Percentiles rank a stretch among this genome's conserved stretches.
Evolutionary conservation across 768 basidiomycete genomes (phyloP).

Genomic region (Paxillus rubicundulus): DNA sequence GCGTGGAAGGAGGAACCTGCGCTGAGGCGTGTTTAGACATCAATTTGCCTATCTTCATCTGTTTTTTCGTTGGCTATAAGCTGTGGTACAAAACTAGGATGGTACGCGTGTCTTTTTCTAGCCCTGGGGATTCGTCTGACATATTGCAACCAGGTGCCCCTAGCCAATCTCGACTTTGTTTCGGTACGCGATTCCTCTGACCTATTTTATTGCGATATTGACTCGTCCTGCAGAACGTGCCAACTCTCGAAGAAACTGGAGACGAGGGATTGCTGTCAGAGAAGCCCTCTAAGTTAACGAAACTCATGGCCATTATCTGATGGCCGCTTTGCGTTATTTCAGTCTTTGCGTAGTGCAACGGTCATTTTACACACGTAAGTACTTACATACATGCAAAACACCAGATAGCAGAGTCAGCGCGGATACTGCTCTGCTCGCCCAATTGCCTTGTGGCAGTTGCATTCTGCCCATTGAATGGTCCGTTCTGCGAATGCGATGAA

Average conservation of each 20-base stretch:
- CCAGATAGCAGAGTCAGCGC: too few species aligned
- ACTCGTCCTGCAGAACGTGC: slow-evolving; percentile 49
- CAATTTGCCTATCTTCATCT: slow-evolving; percentile 40
- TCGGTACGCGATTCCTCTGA: slow-evolving; percentile 41
- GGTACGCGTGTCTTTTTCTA: slow-evolving; percentile 2
- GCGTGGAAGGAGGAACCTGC: background rate
- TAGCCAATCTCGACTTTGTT: slow-evolving; percentile 65
- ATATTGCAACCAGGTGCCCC: slow-evolving; percentile 6
- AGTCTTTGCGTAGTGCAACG: too few species aligned
- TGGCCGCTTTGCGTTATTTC: too few species aligned
- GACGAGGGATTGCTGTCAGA: slow-evolving; percentile 16
- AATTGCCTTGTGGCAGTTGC: too few species aligned
- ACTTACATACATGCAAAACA: too few species aligned
- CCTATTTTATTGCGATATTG: background rate
- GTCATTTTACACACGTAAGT: too few species aligned
- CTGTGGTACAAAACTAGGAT: slow-evolving; percentile 24
- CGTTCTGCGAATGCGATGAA: too few species aligned
- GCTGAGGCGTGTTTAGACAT: slow-evolving; percentile 31
- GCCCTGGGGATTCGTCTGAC: background rate
- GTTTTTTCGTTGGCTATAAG: slow-evolving; percentile 45
- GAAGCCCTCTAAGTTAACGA: slow-evolving; percentile 5
- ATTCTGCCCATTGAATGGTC: too few species aligned
- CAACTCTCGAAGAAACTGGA: slow-evolving; percentile 68
- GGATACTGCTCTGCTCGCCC: too few species aligned
- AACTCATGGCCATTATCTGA: slow-evolving; percentile 9